Evolutionary conservation across 192 early-diverging fungal genomes (phyloP).

Genomic region (Coemansia sp.): DNA sequence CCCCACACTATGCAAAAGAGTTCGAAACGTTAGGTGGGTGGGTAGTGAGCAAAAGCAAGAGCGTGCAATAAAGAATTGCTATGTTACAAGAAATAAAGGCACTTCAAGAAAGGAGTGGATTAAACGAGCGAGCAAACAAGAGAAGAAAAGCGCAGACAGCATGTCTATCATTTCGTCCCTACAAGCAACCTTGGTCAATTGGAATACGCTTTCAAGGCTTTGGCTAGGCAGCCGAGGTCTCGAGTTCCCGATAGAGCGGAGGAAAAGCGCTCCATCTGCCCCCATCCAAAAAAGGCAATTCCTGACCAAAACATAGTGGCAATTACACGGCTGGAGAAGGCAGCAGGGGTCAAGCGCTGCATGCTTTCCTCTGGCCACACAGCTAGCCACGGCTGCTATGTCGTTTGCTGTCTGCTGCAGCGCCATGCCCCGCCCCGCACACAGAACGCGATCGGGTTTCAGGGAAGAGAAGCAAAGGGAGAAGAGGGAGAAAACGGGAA

Average conservation of each 20-base stretch:
- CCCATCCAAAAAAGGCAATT: constrained; percentile 8
- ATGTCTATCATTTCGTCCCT: background rate
- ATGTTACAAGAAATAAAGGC: background rate
- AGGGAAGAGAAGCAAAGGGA: background rate
- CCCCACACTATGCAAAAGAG: no score
- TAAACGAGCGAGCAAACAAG: background rate
- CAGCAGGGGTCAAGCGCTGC: background rate
- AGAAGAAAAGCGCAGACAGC: background rate
- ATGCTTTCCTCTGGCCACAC: background rate
- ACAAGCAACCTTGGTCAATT: background rate
- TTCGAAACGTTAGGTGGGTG: background rate
- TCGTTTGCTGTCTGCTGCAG: background rate
- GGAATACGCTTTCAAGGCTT: background rate
- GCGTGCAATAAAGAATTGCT: background rate
- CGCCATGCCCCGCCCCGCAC: background rate
- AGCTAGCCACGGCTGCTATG: background rate
- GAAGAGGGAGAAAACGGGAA: background rate
- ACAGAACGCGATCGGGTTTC: background rate
- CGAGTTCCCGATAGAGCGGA: constrained; percentile 4
- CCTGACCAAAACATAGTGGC: background rate
- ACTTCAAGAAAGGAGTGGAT: background rate
- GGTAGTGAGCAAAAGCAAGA: constrained; percentile 4
- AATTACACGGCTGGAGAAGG: background rate
- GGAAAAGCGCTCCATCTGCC: background rate
- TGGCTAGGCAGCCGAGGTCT: no score